Percentiles rank a stretch among this genome's conserved stretches.
phyloP scores from a whole-genome alignment of 2,329 filamentous ascomycete species.

The Graphium sp. region DNA sequence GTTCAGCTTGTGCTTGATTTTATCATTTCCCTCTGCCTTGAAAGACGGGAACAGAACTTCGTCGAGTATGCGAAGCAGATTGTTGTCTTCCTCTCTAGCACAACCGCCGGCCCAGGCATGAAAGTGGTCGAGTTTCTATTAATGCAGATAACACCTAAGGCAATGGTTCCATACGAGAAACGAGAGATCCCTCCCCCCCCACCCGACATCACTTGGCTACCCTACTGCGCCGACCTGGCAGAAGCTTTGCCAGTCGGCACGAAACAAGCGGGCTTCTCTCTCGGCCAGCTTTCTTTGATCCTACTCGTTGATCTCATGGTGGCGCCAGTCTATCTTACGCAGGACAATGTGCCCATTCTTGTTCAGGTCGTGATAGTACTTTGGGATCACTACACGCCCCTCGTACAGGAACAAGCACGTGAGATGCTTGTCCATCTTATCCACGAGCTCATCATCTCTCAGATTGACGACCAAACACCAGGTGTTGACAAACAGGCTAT shows the following conservation, averaged over 20 bases:
- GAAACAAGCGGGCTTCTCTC: constrained; percentile 81
- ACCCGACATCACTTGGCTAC: constrained; percentile 56
- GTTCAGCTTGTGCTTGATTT: constrained; percentile 91
- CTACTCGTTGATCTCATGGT: constrained; percentile 93
- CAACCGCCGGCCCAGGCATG: constrained; percentile 43
- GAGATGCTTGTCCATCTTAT: constrained; percentile 98
- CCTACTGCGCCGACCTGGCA: constrained; percentile 76
- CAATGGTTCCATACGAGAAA: constrained; percentile 92
- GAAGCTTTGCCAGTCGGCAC: constrained; percentile 70
- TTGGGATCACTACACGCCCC: constrained; percentile 92
- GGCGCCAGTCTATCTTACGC: constrained; percentile 63
- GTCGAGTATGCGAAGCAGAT: constrained; percentile 97
- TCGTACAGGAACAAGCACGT: constrained; percentile 90
- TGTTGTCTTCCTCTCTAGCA: constrained; percentile 87
- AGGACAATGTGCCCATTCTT: constrained; percentile 69
- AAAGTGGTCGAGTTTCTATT: constrained; percentile 91
- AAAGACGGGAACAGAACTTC: constrained; percentile 92
- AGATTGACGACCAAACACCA: constrained; percentile 53
- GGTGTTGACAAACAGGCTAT: constrained; percentile 51
- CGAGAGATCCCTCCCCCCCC: constrained; percentile 50
- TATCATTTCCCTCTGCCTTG: constrained; percentile 84
- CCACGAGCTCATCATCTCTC: constrained; percentile 77
- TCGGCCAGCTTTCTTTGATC: constrained; percentile 86
- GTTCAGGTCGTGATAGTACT: constrained; percentile 84
- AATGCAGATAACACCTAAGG: constrained; percentile 79